A percentile compares a stretch with the other conserved stretches of the same genome.
phyloP scores from a whole-genome alignment of 1,284 basidiomycete species.

The Pseudozyma thailandica region DNA sequence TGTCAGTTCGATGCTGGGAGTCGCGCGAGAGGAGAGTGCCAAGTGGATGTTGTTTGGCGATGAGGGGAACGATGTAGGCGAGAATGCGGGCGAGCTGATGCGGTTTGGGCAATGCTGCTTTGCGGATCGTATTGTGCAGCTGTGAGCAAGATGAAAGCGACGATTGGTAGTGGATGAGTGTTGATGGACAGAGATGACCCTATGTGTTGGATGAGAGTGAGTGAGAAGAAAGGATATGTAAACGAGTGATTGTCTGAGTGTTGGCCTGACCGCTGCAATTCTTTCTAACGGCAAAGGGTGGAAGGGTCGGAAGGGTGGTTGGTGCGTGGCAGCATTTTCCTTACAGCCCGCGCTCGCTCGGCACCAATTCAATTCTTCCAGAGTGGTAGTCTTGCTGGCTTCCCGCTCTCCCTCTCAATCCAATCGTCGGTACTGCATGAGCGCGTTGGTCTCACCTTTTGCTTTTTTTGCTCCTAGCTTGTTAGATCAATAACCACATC shows the following conservation, averaged over 20 bases:
- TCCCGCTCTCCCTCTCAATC: neutral
- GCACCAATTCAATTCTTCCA: no score
- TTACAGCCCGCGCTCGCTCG: neutral
- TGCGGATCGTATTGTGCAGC: neutral
- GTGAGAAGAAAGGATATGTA: neutral
- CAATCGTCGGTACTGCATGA: neutral
- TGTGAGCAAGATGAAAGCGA: neutral
- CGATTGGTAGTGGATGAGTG: neutral
- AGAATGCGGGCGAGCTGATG: neutral
- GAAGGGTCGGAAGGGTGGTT: neutral
- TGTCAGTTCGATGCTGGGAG: neutral
- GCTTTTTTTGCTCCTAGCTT: neutral
- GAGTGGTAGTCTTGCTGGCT: no score
- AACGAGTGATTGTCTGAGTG: neutral
- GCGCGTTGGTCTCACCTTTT: slow-evolving; percentile 4
- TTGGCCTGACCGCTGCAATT: neutral
- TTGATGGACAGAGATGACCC: neutral
- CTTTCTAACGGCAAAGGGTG: neutral
- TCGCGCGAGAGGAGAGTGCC: no score
- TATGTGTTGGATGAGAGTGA: neutral
- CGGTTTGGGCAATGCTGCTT: neutral
- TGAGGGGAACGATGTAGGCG: neutral
- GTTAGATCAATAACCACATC: neutral
- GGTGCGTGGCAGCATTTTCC: slow-evolving; percentile 4
- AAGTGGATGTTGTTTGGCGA: neutral